Conservation (phyloP, 1,139 yeast species). For the Hansenula sp. region DNA sequence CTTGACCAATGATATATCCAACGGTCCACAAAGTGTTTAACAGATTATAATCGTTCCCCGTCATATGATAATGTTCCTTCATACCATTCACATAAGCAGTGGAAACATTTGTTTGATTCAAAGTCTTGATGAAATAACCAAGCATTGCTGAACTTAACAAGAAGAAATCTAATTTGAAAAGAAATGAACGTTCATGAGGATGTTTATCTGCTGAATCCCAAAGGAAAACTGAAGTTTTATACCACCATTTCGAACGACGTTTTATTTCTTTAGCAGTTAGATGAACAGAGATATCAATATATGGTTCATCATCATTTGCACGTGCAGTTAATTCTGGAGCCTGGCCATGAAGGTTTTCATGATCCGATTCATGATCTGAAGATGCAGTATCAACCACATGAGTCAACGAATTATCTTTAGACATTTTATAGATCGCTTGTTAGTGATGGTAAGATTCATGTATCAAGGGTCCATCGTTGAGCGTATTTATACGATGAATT, state of each 20-base stretch:
- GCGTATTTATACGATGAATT: no score
- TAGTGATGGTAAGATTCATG: no score
- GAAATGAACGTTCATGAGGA: conserved; percentile 37
- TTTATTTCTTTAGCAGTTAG: conserved; percentile 6
- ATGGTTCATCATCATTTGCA: not conserved
- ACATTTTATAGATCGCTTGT: no score
- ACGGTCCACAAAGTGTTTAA: conserved; percentile 17
- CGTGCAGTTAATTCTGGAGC: no score
- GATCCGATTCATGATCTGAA: no score
- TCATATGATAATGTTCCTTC: conserved; percentile 49
- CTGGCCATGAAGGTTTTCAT: no score
- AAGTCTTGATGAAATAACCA: conserved; percentile 37
- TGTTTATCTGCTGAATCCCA: conserved; percentile 45
- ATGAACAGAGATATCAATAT: not conserved
- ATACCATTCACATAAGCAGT: conserved; percentile 59
- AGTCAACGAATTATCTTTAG: no score
- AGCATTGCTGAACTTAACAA: conserved; percentile 39
- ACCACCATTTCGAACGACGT: conserved; percentile 18
- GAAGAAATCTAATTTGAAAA: conserved; percentile 42
- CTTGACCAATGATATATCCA: no score
- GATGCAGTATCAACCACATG: no score
- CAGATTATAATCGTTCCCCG: conserved; percentile 46
- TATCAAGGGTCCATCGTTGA: no score
- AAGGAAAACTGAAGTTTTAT: conserved; percentile 11
- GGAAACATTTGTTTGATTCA: conserved; percentile 42